Percentiles rank a stretch among this genome's conserved stretches.
These are phyloP conservation scores for Dioscorea alata DNA, from an alignment of 106 monocot genomes.

Conservation along the genomic window DNA sequence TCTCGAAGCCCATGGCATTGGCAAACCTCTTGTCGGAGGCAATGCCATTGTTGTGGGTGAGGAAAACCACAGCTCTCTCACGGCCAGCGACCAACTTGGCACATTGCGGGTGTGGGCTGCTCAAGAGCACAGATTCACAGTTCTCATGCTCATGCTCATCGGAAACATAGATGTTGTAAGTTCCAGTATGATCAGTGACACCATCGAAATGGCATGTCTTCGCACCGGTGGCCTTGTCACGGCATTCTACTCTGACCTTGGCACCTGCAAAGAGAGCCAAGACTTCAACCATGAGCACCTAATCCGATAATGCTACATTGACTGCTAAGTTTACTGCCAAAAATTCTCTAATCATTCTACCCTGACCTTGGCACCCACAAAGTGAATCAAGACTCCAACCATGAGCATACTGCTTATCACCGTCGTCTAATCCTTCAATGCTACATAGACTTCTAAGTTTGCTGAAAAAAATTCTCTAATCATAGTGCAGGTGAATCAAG, in stretches of 20 bases:
- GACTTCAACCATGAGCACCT: not conserved
- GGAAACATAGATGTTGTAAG: constrained; percentile 53
- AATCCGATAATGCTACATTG: not conserved
- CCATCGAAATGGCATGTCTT: constrained; percentile 53
- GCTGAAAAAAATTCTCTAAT: no score
- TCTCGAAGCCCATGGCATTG: constrained; percentile 69
- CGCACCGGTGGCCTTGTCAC: constrained; percentile 23
- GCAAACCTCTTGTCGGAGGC: constrained; percentile 53
- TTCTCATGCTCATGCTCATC: constrained; percentile 63
- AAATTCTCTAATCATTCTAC: constrained; percentile 35
- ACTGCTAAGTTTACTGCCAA: no score
- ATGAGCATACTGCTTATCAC: not conserved
- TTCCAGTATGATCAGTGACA: constrained; percentile 57
- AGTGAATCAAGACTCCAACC: not conserved
- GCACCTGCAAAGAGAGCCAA: constrained; percentile 42
- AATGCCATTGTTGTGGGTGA: constrained; percentile 80
- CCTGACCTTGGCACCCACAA: constrained; percentile 69
- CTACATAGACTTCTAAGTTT: not conserved
- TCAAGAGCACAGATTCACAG: constrained; percentile 63
- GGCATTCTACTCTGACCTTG: constrained; percentile 71
- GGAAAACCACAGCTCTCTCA: constrained; percentile 69
- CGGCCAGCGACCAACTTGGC: constrained; percentile 36
- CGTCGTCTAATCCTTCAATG: not conserved
- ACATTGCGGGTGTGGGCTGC: constrained; percentile 60
- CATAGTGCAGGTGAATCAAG: constrained; percentile 9